Evolutionary conservation across 2,329 filamentous ascomycete genomes (phyloP).

Genomic region (Mariannaea sp.): DNA sequence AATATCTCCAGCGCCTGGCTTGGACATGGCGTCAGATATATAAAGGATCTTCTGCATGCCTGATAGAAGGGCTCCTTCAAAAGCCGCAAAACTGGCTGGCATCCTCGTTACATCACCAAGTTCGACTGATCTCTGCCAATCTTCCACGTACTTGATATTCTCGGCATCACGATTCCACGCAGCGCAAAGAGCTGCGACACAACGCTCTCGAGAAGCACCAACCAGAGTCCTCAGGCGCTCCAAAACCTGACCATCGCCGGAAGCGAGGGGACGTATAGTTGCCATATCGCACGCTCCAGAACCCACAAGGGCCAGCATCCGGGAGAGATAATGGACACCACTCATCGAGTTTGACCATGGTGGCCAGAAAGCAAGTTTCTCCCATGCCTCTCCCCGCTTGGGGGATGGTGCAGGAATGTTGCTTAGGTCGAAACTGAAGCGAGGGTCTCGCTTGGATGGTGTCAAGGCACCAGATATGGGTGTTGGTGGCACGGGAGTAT

Average conservation of each 20-base stretch:
- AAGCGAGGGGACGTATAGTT: slow-evolving; percentile 68
- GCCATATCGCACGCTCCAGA: slow-evolving; percentile 86
- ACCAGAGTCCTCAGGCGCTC: slow-evolving; percentile 80
- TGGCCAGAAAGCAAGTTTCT: slow-evolving; percentile 95
- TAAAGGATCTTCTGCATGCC: slow-evolving; percentile 97
- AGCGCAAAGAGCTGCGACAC: slow-evolving; percentile 81
- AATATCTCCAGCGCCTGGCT: slow-evolving; percentile 74
- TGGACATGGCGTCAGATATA: slow-evolving; percentile 81
- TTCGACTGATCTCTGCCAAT: slow-evolving; percentile 86
- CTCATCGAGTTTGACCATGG: slow-evolving; percentile 90
- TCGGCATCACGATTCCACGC: slow-evolving; percentile 95
- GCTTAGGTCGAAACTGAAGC: slow-evolving; percentile 79
- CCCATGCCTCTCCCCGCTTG: slow-evolving; percentile 82
- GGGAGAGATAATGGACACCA: slow-evolving; percentile 87
- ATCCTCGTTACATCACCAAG: slow-evolving; percentile 87
- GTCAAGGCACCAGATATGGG: slow-evolving; percentile 48
- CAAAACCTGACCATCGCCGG: slow-evolving; percentile 59
- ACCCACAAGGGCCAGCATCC: slow-evolving; percentile 81
- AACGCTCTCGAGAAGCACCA: slow-evolving; percentile 79
- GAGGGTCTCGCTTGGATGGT: slow-evolving; percentile 67
- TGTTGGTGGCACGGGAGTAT: slow-evolving; percentile 50
- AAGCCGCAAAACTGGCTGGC: slow-evolving; percentile 82
- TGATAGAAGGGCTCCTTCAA: slow-evolving; percentile 78
- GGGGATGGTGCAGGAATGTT: slow-evolving; percentile 79
- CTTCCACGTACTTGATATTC: slow-evolving; percentile 88